phyloP scores from a whole-genome alignment of 1,139 yeast species.

The Nadsonia commutata region DNA sequence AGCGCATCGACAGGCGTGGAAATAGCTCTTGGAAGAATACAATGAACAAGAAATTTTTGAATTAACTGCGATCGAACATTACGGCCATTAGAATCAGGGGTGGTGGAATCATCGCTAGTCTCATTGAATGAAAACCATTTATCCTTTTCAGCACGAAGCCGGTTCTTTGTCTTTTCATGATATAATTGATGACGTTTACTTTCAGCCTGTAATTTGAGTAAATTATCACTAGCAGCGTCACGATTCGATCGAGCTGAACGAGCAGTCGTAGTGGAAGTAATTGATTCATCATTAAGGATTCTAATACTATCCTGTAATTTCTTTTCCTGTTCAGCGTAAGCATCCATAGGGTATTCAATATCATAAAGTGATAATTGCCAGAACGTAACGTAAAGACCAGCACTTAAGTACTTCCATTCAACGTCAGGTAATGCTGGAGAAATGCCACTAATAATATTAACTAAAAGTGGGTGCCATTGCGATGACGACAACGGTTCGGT shows the following conservation, averaged over 20 bases:
- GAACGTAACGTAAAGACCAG: constrained; percentile 41
- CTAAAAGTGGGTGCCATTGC: constrained; percentile 17
- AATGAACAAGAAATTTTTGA: constrained; percentile 38
- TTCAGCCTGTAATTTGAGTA: constrained; percentile 12
- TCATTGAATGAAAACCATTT: constrained; percentile 22
- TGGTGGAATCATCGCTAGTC: constrained; percentile 12
- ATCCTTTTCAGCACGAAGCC: constrained; percentile 21
- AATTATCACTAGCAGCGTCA: background rate
- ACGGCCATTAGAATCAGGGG: constrained; percentile 13
- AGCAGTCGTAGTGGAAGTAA: background rate
- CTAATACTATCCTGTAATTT: constrained; percentile 9
- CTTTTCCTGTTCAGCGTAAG: constrained; percentile 37
- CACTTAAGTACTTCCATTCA: constrained; percentile 28
- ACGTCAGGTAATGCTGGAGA: constrained; percentile 14
- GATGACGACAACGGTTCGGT: background rate
- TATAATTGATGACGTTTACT: constrained; percentile 23
- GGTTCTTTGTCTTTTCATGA: constrained; percentile 18
- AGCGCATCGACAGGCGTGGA: constrained; percentile 82
- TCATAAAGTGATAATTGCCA: constrained; percentile 75
- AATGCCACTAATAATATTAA: constrained; percentile 13
- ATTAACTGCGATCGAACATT: constrained; percentile 19
- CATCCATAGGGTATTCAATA: constrained; percentile 37
- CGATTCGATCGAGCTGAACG: background rate
- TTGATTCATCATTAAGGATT: background rate
- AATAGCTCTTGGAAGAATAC: constrained; percentile 62